These are phyloP conservation scores for Litchi chinensis DNA, from an alignment of 345 rosid genomes.

Conservation along the genomic window DNA sequence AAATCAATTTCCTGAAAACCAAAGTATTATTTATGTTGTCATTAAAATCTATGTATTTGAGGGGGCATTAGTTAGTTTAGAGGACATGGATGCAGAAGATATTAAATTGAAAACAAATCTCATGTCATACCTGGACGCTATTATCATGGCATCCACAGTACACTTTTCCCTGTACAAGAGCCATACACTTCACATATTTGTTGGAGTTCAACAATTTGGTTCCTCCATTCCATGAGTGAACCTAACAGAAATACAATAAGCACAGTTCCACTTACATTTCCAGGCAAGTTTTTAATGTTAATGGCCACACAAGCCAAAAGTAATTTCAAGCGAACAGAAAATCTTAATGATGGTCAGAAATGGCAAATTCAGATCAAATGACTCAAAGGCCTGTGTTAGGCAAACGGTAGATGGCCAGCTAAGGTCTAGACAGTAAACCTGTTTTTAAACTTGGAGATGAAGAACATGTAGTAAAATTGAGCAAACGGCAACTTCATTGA, in stretches of 20 bases:
- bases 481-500: neutral
- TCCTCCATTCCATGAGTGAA: slow-evolving; percentile 65
- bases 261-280: neutral
- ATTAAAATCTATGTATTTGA: neutral
- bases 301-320: neutral
- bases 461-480: slow-evolving; percentile 7
- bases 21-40: no score
- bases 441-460: neutral
- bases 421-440: neutral
- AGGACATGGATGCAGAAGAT: slow-evolving; percentile 7
- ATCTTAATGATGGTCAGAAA: neutral
- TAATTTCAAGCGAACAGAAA: neutral
- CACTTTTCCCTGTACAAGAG: slow-evolving; percentile 57
- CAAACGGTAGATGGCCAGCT: neutral
- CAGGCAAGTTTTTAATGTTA: neutral
- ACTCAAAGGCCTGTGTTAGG: neutral
- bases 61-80: neutral
- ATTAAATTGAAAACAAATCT: neutral
- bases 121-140: slow-evolving; percentile 56
- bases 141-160: slow-evolving; percentile 75
- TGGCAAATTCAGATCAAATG: neutral
- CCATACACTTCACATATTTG: slow-evolving; percentile 53
- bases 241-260: slow-evolving; percentile 31
- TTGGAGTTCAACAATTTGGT: slow-evolving; percentile 50
- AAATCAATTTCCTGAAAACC: slow-evolving; percentile 66